Percentiles rank a stretch among this genome's conserved stretches.
Evolutionary conservation across 306 rosid genomes (phyloP).

Genomic region (barrel medic (Medicago truncatula)): DNA sequence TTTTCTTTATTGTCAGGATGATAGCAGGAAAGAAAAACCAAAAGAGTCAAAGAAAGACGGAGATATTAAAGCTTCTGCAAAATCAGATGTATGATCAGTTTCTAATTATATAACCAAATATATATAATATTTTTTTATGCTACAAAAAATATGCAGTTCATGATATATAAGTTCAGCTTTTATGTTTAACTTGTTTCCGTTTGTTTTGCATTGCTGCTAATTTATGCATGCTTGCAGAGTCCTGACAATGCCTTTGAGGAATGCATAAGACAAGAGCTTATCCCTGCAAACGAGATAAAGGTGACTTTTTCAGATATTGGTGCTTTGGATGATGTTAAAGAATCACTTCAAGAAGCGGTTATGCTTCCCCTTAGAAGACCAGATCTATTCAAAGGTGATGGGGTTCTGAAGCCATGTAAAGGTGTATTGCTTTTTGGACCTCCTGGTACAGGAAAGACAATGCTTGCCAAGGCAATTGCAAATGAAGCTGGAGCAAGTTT

Average conservation of each 20-base stretch:
- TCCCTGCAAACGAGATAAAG: conserved; percentile 76
- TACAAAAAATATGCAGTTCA: neutral
- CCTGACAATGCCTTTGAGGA: conserved; percentile 72
- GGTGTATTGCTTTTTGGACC: conserved; percentile 89
- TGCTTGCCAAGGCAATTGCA: conserved; percentile 90
- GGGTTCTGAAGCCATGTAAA: conserved; percentile 80
- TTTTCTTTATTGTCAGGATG: conserved; percentile 51
- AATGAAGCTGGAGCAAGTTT: conserved; percentile 85
- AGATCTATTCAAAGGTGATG: conserved; percentile 71
- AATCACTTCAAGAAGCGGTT: conserved; percentile 79
- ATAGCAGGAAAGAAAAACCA: conserved; percentile 62
- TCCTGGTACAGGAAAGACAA: conserved; percentile 91
- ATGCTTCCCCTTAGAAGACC: conserved; percentile 93
- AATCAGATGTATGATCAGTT: conserved; percentile 55
- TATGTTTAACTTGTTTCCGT: conserved; percentile 20
- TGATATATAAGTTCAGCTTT: conserved; percentile 8
- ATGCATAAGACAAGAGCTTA: conserved; percentile 73
- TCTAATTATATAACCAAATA: conserved; percentile 8
- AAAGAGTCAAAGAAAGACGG: conserved; percentile 60
- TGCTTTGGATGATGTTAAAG: conserved; percentile 74
- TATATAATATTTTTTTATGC: neutral
- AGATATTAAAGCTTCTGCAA: conserved; percentile 60
- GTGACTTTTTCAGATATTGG: conserved; percentile 85
- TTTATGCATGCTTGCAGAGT: conserved; percentile 52
- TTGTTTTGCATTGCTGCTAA: conserved; percentile 1